Conservation (phyloP, 345 rosid genomes). For the Aethionema arabicum region DNA sequence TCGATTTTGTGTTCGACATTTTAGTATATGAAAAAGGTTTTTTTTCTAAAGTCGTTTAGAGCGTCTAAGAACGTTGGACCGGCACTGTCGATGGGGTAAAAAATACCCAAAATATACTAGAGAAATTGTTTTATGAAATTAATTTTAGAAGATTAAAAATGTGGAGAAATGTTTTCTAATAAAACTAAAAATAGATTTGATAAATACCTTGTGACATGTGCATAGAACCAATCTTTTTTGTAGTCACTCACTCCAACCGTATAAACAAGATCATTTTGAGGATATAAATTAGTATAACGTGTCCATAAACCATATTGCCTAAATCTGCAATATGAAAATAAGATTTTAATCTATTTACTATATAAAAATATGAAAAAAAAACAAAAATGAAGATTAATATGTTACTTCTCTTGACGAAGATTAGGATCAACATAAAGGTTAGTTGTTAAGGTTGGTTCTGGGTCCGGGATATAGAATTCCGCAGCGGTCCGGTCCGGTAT, state of each 20-base stretch:
- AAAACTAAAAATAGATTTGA: neutral
- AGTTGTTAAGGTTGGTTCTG: constrained; percentile 55
- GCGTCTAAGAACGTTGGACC: too few relatives aligned
- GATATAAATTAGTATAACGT: constrained; percentile 60
- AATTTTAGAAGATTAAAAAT: too few relatives aligned
- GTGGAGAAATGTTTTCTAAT: too few relatives aligned
- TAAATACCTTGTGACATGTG: constrained; percentile 65
- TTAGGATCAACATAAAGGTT: constrained; percentile 31
- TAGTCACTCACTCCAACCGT: constrained; percentile 46
- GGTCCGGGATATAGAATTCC: constrained; percentile 67
- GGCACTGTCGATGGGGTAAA: too few relatives aligned
- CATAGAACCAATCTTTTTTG: constrained; percentile 69
- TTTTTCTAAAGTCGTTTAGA: too few relatives aligned
- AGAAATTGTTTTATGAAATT: too few relatives aligned
- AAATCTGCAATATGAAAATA: constrained; percentile 39
- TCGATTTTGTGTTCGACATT: neutral
- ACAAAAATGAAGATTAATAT: neutral
- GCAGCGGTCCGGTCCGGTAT: constrained; percentile 69
- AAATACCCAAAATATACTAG: too few relatives aligned
- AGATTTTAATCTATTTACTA: constrained; percentile 5
- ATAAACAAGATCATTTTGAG: constrained; percentile 49
- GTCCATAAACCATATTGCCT: constrained; percentile 85
- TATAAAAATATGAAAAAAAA: neutral
- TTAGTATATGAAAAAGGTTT: too few relatives aligned
- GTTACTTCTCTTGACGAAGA: constrained; percentile 39